Evolutionary conservation across 1,139 yeast genomes (phyloP), one percentile per base, ranked within the genome.

Genomic region (Waltiozyma sp.): DNA sequence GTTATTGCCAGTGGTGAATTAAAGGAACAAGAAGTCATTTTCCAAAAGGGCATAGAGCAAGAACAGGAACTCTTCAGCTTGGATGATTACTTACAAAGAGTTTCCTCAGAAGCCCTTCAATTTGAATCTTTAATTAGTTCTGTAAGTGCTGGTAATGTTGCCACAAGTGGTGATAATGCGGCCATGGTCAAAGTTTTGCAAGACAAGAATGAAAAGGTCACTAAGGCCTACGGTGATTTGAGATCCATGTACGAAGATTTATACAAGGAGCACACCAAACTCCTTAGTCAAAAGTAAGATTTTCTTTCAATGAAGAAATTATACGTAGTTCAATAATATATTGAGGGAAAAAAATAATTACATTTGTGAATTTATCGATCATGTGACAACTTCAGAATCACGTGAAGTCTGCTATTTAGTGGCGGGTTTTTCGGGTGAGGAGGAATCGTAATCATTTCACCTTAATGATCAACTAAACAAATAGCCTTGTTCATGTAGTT

Each of bases 231-330:
- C 60, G 62, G 64, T 14, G 80, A 76, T 34, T 61, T 83, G 50
- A 72, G 80, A 57, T 59, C 64, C 28, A 72, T 77, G 62, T 80
- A 82, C 55, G 85, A 80, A 52, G 73, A 74, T 47, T 64, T 81
- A 49, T 69, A 70, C 47, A 61, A 66, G 24, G 79, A 78, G 46
- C 80, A 79, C 54, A 61, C 73, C 38, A 62, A 69, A 43, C 53
- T 72, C 33, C 49, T 72, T 18, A 54, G 56, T 37, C 44, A 52
- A 18, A 41, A 44, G 38, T 44, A 23, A 42, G n/a, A 13, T 13
- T 4, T 10, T 33, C 16, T 33, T 21, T 21, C 23, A 21, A 21
- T 4, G 8, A 21, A 7, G 28, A 14, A 26, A 7, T 10, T 26
- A 26, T 26, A 26, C 4, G 8, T 21, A 21, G 23, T 8, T 21